Conservation (phyloP, 257 asterid species). For the Capsicum pubescens region DNA sequence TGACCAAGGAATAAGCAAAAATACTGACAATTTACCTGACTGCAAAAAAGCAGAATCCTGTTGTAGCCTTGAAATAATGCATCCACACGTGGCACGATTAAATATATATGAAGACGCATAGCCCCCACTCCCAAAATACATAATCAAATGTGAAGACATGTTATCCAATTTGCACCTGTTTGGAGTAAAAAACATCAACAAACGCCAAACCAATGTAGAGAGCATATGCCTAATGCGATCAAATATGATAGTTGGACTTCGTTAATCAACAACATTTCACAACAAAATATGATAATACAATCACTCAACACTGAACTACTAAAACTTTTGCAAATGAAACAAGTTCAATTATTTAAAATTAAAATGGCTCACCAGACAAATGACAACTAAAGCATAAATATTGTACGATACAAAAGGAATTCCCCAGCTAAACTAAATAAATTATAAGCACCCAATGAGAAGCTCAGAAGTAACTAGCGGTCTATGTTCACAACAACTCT, state of each 20-base stretch:
- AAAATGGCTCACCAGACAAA: not conserved
- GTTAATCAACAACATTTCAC: not conserved
- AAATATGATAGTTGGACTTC: not conserved
- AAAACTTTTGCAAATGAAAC: not conserved
- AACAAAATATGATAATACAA: not conserved
- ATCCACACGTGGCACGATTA: conserved; percentile 78
- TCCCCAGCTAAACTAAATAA: not conserved
- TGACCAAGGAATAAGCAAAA: not conserved
- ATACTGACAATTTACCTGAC: conserved; percentile 54
- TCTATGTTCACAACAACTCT: no score
- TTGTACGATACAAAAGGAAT: not conserved
- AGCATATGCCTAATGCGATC: not conserved
- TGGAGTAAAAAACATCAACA: conserved; percentile 27
- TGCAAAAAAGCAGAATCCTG: no score
- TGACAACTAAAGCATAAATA: not conserved
- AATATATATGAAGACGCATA: conserved; percentile 59
- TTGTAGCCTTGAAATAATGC: conserved; percentile 47
- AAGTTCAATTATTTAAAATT: not conserved
- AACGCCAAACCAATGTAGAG: not conserved
- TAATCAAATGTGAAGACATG: conserved; percentile 88
- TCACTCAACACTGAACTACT: not conserved
- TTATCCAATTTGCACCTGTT: conserved; percentile 93
- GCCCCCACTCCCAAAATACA: conserved; percentile 72
- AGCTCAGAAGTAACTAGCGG: no score
- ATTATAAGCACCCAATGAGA: no score